Evolutionary conservation across 2,329 filamentous ascomycete species (phyloP).

Genomic region (Cercospora nicotianae): DNA sequence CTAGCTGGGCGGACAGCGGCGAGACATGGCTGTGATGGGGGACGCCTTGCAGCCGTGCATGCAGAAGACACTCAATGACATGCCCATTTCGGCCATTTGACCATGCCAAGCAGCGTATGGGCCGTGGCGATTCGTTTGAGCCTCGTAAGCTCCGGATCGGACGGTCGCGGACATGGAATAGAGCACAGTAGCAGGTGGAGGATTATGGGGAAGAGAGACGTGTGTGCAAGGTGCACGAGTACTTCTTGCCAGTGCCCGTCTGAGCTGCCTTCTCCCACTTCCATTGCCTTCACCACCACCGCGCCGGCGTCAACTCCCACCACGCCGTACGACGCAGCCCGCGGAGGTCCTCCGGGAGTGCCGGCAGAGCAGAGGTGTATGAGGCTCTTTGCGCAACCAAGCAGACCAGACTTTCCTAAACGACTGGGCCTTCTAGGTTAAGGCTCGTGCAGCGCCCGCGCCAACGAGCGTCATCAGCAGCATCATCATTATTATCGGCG

Average conservation of each 20-base stretch:
- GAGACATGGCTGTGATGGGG: neutral
- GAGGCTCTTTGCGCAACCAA: neutral
- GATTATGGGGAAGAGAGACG: neutral
- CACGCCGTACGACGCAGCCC: neutral
- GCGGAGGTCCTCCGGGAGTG: neutral
- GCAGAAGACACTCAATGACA: neutral
- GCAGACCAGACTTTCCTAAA: neutral
- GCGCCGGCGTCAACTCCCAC: neutral
- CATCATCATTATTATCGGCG: neutral
- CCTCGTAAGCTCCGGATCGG: slow-evolving; percentile 7
- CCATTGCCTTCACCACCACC: neutral
- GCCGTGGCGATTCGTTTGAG: slow-evolving; percentile 3
- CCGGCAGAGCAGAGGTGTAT: neutral
- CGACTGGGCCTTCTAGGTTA: neutral
- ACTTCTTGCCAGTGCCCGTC: neutral
- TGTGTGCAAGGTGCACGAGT: neutral
- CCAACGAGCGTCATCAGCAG: neutral
- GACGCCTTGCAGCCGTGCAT: neutral
- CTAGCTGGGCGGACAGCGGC: neutral
- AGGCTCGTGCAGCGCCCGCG: slow-evolving; percentile 2
- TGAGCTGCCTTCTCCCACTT: neutral
- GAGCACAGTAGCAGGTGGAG: neutral
- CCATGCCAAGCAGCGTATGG: neutral
- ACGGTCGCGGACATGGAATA: neutral
- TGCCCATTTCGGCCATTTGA: slow-evolving; percentile 1